Percentiles rank a stretch among this genome's conserved stretches.
These are phyloP conservation scores for Heliamphora exappendiculata DNA, from an alignment of 148 eudicot species.

Conservation along the genomic window DNA sequence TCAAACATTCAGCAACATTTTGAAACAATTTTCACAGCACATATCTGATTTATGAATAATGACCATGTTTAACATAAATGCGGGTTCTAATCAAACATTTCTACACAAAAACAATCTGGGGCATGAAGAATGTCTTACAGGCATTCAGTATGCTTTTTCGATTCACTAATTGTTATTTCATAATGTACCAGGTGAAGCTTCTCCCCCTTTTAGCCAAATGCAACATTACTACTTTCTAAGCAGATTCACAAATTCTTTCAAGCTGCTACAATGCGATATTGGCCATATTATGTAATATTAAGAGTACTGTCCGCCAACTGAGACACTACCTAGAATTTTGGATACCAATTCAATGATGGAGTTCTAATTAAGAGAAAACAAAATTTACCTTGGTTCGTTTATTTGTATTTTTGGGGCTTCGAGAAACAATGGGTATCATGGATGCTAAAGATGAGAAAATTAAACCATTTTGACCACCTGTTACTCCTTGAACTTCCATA, in stretches of 20 bases:
- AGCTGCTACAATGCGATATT: not conserved
- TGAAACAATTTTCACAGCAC: not conserved
- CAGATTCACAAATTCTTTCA: not conserved
- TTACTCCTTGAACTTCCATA: not conserved
- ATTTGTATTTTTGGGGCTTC: not conserved
- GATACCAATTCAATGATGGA: not conserved
- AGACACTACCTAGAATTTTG: not conserved
- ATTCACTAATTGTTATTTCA: not conserved
- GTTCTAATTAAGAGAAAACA: not conserved
- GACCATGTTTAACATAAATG: not conserved
- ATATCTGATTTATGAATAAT: not conserved
- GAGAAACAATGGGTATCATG: not conserved
- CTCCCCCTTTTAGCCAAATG: not conserved
- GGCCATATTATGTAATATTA: not conserved
- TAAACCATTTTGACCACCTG: not conserved
- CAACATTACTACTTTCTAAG: not conserved
- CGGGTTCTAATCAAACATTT: not conserved
- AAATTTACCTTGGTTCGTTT: not conserved
- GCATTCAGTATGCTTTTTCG: not conserved
- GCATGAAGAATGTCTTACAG: not conserved
- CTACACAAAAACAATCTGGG: not conserved
- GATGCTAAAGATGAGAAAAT: not conserved
- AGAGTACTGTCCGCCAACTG: not conserved
- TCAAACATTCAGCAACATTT: slow-evolving; percentile 3
- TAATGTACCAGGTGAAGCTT: not conserved